Percentiles rank a stretch among this genome's conserved stretches.
phyloP scores from a whole-genome alignment of 2,329 filamentous ascomycete species.

The Clonostachys rhizophaga region DNA sequence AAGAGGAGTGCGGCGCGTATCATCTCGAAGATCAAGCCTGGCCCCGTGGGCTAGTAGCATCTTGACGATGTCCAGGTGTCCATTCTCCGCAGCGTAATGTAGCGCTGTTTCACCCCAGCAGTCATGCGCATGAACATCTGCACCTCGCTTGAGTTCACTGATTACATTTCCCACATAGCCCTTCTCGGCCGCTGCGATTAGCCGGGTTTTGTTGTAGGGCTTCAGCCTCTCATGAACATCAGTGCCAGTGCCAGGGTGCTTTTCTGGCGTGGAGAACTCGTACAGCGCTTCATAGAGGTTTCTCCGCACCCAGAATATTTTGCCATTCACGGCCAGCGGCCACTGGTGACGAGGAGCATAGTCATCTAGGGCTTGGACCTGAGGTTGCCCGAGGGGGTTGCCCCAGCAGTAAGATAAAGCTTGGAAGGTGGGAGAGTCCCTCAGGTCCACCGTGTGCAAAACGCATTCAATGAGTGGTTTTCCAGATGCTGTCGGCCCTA shows the following conservation, averaged over 20 bases:
- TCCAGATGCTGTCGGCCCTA: slow-evolving; percentile 1
- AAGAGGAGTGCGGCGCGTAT: neutral
- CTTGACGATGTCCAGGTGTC: neutral
- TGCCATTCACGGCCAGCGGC: slow-evolving; percentile 4
- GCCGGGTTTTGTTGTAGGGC: slow-evolving; percentile 4
- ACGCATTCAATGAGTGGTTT: slow-evolving; percentile 3
- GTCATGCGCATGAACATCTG: slow-evolving; percentile 3
- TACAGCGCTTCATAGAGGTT: slow-evolving; percentile 3
- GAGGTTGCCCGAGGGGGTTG: slow-evolving; percentile 2
- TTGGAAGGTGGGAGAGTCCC: slow-evolving; percentile 3
- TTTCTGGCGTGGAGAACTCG: slow-evolving; percentile 1
- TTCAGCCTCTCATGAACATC: slow-evolving; percentile 2
- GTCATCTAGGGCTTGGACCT: neutral
- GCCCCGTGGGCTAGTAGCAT: slow-evolving; percentile 1
- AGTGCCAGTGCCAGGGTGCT: neutral
- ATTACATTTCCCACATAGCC: slow-evolving; percentile 2
- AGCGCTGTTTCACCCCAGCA: slow-evolving; percentile 5
- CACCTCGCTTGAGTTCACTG: slow-evolving; percentile 4
- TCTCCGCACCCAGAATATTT: slow-evolving; percentile 1
- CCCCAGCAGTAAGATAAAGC: slow-evolving; percentile 7
- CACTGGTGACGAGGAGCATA: slow-evolving; percentile 3
- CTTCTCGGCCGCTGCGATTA: slow-evolving; percentile 5
- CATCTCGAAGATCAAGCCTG: neutral
- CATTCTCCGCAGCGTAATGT: slow-evolving; percentile 4
- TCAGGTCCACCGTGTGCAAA: slow-evolving; percentile 2